phyloP scores from a whole-genome alignment of 1,284 basidiomycete genomes.

The Lignosus rhinocerotis region DNA sequence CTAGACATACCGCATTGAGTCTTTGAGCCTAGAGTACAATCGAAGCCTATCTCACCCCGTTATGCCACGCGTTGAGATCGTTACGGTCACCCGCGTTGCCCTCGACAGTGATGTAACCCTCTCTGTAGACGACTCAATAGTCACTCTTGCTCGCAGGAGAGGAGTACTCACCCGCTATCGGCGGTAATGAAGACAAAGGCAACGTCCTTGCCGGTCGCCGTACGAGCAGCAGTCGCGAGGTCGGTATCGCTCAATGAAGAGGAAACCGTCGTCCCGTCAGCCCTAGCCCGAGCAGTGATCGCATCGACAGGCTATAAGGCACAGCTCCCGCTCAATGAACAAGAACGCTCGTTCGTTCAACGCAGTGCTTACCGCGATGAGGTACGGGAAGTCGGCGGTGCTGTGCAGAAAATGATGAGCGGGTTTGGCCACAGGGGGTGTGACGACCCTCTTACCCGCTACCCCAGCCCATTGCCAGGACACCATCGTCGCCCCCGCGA shows the following conservation, averaged over 20 bases:
- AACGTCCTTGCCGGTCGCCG: conserved; percentile 54
- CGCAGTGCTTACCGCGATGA: conserved; percentile 28
- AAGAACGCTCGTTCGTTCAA: neutral
- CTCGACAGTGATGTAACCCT: conserved; percentile 58
- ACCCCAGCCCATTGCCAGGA: conserved; percentile 64
- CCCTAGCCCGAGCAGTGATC: conserved; percentile 41
- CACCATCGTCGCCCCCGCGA: conserved; percentile 30
- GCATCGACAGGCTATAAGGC: conserved; percentile 47
- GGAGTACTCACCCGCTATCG: conserved; percentile 32
- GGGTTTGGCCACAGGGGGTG: no score
- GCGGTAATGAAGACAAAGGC: conserved; percentile 70
- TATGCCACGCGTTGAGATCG: conserved; percentile 71
- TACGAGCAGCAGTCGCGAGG: conserved; percentile 42
- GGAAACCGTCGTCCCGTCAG: conserved; percentile 47
- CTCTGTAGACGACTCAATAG: conserved; percentile 14
- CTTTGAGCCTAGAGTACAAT: neutral
- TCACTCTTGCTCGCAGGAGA: neutral
- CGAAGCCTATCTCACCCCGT: conserved; percentile 35
- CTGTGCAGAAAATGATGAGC: conserved; percentile 6
- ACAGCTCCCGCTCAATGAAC: neutral
- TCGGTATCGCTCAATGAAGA: conserved; percentile 62
- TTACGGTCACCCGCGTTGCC: conserved; percentile 73
- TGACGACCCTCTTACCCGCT: conserved; percentile 40
- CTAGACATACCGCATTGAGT: conserved; percentile 26
- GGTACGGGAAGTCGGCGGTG: conserved; percentile 35